Evolutionary conservation across 257 asterid species (phyloP).

Genomic region (Leonotis leonurus): DNA sequence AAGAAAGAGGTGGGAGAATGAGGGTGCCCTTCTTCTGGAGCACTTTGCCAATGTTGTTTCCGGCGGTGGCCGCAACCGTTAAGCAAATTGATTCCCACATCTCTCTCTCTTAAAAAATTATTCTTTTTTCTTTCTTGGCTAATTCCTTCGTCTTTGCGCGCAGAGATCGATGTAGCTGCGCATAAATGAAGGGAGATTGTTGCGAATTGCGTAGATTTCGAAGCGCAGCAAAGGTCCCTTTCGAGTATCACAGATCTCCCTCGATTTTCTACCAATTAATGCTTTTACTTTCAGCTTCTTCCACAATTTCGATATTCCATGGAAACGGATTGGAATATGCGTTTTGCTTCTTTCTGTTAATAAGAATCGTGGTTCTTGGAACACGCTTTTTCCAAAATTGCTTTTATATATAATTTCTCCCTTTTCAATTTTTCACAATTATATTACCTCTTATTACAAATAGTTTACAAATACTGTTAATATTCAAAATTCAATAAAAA

Average conservation of each 20-base stretch:
- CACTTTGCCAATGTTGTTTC: conserved; percentile 96
- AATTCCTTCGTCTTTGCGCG: not conserved
- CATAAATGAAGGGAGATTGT: not conserved
- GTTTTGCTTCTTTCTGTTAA: not conserved
- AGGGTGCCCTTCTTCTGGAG: conserved; percentile 98
- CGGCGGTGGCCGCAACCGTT: conserved; percentile 95
- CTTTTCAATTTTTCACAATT: too few relatives aligned
- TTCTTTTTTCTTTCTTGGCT: not conserved
- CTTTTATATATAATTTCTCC: not conserved
- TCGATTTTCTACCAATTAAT: conserved; percentile 4
- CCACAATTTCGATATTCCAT: not conserved
- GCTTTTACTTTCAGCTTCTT: not conserved
- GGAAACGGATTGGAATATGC: not conserved
- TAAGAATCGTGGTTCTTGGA: not conserved
- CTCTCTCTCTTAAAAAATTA: conserved; percentile 13
- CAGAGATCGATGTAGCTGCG: not conserved
- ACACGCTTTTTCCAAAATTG: not conserved
- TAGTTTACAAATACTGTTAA: too few relatives aligned
- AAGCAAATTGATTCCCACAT: conserved; percentile 96
- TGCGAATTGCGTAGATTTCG: conserved; percentile 9
- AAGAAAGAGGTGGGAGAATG: conserved; percentile 95
- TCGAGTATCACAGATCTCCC: conserved; percentile 22
- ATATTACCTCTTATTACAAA: too few relatives aligned
- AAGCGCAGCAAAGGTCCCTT: conserved; percentile 18
- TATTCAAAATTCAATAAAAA: too few relatives aligned